These are phyloP conservation scores for Colletotrichum godetiae DNA, from an alignment of 2,329 filamentous ascomycete species.

Conservation along the genomic window DNA sequence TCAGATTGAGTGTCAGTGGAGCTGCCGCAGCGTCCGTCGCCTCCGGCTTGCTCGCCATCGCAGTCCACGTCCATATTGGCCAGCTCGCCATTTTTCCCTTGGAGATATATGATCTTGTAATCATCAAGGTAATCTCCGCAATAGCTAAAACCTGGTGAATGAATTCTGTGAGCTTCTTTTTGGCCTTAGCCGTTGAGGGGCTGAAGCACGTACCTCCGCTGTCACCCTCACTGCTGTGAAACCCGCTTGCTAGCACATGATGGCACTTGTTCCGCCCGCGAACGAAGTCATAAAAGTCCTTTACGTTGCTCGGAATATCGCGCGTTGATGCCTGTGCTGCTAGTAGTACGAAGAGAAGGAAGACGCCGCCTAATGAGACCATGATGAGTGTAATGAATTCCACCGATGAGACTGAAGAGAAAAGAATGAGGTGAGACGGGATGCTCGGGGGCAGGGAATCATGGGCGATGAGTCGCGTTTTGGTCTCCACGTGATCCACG, in stretches of 20 bases:
- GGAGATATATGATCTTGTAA: slow-evolving; percentile 60
- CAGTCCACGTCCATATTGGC: slow-evolving; percentile 71
- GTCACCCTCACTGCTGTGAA: slow-evolving; percentile 52
- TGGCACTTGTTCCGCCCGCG: slow-evolving; percentile 50
- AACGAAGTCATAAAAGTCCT: slow-evolving; percentile 53
- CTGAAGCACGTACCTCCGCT: slow-evolving; percentile 45
- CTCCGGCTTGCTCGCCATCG: slow-evolving; percentile 59
- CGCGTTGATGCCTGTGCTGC: slow-evolving; percentile 34
- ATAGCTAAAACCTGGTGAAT: slow-evolving; percentile 50
- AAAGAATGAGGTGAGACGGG: slow-evolving; percentile 23
- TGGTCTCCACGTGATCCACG: slow-evolving; percentile 20
- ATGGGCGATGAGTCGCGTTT: slow-evolving; percentile 10
- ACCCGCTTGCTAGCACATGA: slow-evolving; percentile 51
- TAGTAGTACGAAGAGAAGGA: background rate
- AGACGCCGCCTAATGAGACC: background rate
- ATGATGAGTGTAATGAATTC: background rate
- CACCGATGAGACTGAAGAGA: background rate
- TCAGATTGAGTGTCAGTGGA: slow-evolving; percentile 56
- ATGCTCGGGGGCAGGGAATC: background rate
- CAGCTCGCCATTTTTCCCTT: slow-evolving; percentile 53
- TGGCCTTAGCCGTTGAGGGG: background rate
- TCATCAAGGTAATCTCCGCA: slow-evolving; percentile 57
- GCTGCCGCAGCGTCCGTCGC: slow-evolving; percentile 57
- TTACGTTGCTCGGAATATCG: slow-evolving; percentile 54
- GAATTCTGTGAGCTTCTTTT: too few species aligned